Conservation (phyloP, 2,329 filamentous ascomycete genomes). For the Verticillium albo-atrum region DNA sequence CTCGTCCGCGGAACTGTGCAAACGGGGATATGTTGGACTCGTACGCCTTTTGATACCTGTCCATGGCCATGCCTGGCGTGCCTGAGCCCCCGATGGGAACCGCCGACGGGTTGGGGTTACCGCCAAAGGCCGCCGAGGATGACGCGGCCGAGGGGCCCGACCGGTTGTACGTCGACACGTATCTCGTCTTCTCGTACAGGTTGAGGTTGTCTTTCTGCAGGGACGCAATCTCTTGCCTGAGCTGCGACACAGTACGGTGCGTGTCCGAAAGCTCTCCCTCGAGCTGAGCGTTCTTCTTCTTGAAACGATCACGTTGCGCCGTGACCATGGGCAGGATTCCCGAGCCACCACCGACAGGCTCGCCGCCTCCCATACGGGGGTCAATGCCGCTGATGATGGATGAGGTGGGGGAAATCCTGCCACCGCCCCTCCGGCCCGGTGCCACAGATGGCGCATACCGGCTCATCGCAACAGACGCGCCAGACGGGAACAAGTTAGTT, state of each 20-base stretch:
- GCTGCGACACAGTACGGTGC: slow-evolving; percentile 75
- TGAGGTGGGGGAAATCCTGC: slow-evolving; percentile 80
- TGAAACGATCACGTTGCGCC: slow-evolving; percentile 95
- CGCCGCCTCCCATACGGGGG: slow-evolving; percentile 52
- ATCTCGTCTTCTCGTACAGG: slow-evolving; percentile 95
- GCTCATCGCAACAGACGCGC: slow-evolving; percentile 82
- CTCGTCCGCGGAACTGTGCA: slow-evolving; percentile 89
- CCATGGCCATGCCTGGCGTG: slow-evolving; percentile 62
- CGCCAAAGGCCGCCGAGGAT: slow-evolving; percentile 60
- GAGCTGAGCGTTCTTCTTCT: slow-evolving; percentile 87
- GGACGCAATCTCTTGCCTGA: slow-evolving; percentile 85
- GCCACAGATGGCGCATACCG: slow-evolving; percentile 64
- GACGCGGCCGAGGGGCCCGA: slow-evolving; percentile 56
- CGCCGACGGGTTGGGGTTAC: slow-evolving; percentile 72
- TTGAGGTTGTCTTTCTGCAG: slow-evolving; percentile 95
- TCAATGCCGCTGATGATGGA: slow-evolving; percentile 99
- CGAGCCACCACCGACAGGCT: slow-evolving; percentile 67
- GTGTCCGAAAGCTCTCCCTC: slow-evolving; percentile 85
- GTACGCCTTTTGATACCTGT: slow-evolving; percentile 87
- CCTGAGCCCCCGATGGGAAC: slow-evolving; percentile 53
- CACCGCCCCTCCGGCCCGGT: slow-evolving; percentile 56
- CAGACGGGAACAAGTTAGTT: slow-evolving; percentile 78
- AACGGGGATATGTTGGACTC: slow-evolving; percentile 95
- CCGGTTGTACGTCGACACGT: slow-evolving; percentile 89
- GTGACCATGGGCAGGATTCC: slow-evolving; percentile 98